Percentiles rank a stretch among this genome's conserved stretches.
Conservation (phyloP, 1,139 yeast genomes). For the Suhomyces guaymorum region DNA sequence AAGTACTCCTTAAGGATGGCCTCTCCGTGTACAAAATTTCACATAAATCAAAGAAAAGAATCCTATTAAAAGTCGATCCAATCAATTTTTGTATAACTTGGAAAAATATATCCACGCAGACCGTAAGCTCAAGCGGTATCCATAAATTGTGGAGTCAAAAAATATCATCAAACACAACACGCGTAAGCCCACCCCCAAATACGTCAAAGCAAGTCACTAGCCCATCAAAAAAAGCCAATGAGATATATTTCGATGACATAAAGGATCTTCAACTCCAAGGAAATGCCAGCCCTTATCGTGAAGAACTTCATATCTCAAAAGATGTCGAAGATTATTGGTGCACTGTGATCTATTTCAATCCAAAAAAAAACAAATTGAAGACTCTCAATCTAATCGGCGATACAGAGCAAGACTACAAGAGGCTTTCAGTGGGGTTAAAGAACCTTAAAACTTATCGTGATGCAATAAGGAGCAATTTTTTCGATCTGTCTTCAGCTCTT, state of each 20-base stretch:
- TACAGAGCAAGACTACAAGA: constrained; percentile 57
- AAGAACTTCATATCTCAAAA: constrained; percentile 72
- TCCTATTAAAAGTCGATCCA: constrained; percentile 36
- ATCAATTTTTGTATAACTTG: constrained; percentile 47
- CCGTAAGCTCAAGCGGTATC: constrained; percentile 19
- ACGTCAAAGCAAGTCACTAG: too few species aligned
- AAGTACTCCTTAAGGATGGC: constrained; percentile 40
- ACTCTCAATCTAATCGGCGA: constrained; percentile 75
- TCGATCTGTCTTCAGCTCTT: constrained; percentile 19
- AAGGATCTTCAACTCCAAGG: constrained; percentile 64
- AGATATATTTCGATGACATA: constrained; percentile 69
- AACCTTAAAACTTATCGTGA: constrained; percentile 44
- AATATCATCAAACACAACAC: background rate
- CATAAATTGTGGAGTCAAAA: constrained; percentile 14
- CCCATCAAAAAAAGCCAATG: constrained; percentile 36
- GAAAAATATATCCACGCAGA: constrained; percentile 28
- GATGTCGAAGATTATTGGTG: constrained; percentile 75
- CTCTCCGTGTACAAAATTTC: constrained; percentile 63
- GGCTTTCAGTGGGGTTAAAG: constrained; percentile 59
- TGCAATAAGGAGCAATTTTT: constrained; percentile 34
- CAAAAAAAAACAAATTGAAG: constrained; percentile 56
- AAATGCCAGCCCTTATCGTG: constrained; percentile 80
- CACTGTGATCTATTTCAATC: constrained; percentile 68
- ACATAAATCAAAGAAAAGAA: constrained; percentile 62
- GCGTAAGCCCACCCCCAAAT: too few species aligned